Evolutionary conservation across 108 stramenopile genomes (phyloP), one percentile per base, ranked within the genome.

Genomic region (Cyclotella kingstonii): DNA sequence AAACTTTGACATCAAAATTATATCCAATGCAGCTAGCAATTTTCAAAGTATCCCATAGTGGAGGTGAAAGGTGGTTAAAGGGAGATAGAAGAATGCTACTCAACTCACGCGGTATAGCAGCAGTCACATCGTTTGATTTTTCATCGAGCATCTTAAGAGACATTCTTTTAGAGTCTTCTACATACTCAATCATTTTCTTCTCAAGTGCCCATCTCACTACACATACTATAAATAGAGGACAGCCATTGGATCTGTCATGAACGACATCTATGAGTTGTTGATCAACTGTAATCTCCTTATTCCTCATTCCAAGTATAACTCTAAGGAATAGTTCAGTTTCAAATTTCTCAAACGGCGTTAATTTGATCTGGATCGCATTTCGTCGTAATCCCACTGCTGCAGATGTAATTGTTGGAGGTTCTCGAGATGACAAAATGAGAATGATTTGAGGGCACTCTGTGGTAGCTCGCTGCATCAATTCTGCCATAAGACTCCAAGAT

Each of bases 11-110:
- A 50, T 76, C 74, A 49, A 80, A 80, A 36, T 53, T 61, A 48
- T 76, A 80, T 5, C 79, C 79, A 47, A 80, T 76, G 43, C 74
- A 76, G 42, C 79, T 76, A 11, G 79, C 79, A 31, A 80, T 74
- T 50, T 80, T 80, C 40, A 80, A 36, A 7, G 70, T 55, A 62
- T 80, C 79, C 72, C 73, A 70, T 5, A 80, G 58, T 23, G 69
- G 68, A 35, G 75, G 75, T 36, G 75, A 31, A 1, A 76, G 75
- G 26, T 76, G 42, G 35, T 76, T 76, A 40, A 70, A 76, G 30
- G 75, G 63, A 15, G 75, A 62, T 27, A 76, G 42, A 43, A 76
- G 63, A 29, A 76, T 76, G 40, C 55, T 76, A 47, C 75, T 76
- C 54, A 76, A 29, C 63, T 76, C 75, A 36, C 75, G 61, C 30